Evolutionary conservation across 78 protist genomes (phyloP).

Genomic region (Dictyostelium brefeldianum): DNA sequence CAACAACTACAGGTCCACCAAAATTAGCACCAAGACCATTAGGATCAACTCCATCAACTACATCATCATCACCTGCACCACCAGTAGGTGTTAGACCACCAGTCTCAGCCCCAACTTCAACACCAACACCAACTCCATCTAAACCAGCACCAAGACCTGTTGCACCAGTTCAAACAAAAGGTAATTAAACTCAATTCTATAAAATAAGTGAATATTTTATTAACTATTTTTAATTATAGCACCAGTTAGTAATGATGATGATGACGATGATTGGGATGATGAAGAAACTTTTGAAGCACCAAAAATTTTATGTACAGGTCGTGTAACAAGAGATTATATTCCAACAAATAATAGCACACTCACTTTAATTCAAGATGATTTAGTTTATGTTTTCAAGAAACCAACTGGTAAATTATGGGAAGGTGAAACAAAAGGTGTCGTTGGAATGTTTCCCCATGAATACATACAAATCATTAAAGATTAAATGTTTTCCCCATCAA

Average conservation of each 20-base stretch:
- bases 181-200: no score
- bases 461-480: constrained; percentile 18
- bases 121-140: constrained; percentile 3
- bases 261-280: constrained; percentile 50
- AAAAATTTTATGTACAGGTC: constrained; percentile 56
- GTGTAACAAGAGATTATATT: constrained; percentile 74
- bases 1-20: constrained; percentile 18
- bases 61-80: constrained; percentile 18
- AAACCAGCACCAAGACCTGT: no score
- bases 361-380: constrained; percentile 77
- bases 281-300: constrained; percentile 65
- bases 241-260: constrained; percentile 9
- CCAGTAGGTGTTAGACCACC: constrained; percentile 11
- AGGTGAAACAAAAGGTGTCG: constrained; percentile 82
- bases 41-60: constrained; percentile 7
- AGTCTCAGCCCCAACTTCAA: constrained; percentile 8
- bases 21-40: constrained; percentile 9
- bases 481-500: no score
- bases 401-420: constrained; percentile 60
- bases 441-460: constrained; percentile 65
- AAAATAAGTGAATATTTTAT: no score
- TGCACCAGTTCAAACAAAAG: no score
- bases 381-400: constrained; percentile 80
- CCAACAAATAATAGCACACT: constrained; percentile 67
- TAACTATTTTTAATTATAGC: background rate